phyloP scores from a whole-genome alignment of 352 stramenopile genomes.

The Hyaloperonospora brassicae region DNA sequence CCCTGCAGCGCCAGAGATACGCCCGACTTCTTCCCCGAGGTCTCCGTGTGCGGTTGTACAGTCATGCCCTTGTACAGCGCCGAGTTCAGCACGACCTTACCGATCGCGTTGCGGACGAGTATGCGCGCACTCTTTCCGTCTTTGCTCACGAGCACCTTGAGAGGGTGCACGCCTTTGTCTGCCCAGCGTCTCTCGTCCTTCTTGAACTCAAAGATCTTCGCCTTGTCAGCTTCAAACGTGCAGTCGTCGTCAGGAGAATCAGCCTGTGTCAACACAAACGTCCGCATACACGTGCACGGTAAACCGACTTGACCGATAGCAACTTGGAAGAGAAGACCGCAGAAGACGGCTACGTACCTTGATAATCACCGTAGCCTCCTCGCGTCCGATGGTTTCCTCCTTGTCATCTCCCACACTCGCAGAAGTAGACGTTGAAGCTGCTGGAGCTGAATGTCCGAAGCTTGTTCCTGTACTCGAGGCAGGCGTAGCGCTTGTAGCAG shows the following conservation, averaged over 20 bases:
- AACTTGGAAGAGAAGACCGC: not conserved
- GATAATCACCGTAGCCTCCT: conserved; percentile 81
- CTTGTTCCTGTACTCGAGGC: conserved; percentile 24
- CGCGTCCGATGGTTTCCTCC: conserved; percentile 72
- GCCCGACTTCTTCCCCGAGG: conserved; percentile 73
- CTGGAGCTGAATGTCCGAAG: conserved; percentile 21
- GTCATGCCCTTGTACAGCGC: conserved; percentile 72
- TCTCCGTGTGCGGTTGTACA: conserved; percentile 43
- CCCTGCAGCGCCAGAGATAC: conserved; percentile 59
- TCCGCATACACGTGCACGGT: not conserved
- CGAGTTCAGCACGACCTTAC: conserved; percentile 83
- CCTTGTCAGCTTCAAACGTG: conserved; percentile 69
- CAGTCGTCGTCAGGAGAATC: conserved; percentile 63
- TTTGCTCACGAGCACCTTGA: conserved; percentile 77
- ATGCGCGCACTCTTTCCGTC: conserved; percentile 59
- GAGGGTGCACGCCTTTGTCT: conserved; percentile 73
- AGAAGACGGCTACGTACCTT: conserved; percentile 41
- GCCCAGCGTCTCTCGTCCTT: conserved; percentile 84
- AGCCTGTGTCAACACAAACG: conserved; percentile 22
- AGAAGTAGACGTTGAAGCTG: conserved; percentile 14
- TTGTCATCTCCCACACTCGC: conserved; percentile 42
- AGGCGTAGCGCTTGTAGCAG: conserved; percentile 13
- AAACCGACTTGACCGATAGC: not conserved
- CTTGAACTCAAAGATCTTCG: conserved; percentile 81
- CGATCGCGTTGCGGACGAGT: conserved; percentile 76